These are phyloP conservation scores for Ceratorhiza oryzae-sativae DNA, from an alignment of 1,284 basidiomycete genomes.

Conservation along the genomic window DNA sequence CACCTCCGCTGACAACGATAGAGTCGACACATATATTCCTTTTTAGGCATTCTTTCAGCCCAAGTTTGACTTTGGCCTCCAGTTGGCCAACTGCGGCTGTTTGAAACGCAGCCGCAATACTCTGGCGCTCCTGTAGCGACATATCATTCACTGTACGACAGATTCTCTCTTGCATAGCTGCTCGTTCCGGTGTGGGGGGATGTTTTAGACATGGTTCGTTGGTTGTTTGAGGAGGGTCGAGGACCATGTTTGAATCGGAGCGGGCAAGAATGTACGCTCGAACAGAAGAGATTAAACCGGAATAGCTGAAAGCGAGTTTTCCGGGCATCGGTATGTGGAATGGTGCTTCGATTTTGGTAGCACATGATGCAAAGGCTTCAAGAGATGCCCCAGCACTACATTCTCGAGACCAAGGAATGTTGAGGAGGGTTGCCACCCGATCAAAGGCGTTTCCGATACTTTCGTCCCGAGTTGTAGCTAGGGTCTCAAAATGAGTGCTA, in stretches of 20 bases:
- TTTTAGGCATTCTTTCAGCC: slow-evolving; percentile 58
- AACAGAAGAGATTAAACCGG: slow-evolving; percentile 72
- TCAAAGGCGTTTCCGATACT: slow-evolving; percentile 80
- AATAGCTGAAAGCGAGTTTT: slow-evolving; percentile 75
- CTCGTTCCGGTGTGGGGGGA: slow-evolving; percentile 27
- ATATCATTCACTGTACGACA: slow-evolving; percentile 35
- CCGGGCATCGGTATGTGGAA: slow-evolving; percentile 64
- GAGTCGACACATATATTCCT: slow-evolving; percentile 57
- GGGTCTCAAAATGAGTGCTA: slow-evolving; percentile 65
- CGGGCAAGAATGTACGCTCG: slow-evolving; percentile 43
- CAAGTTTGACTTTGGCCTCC: slow-evolving; percentile 73
- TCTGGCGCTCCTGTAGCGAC: slow-evolving; percentile 42
- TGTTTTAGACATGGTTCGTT: slow-evolving; percentile 7
- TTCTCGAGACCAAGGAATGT: slow-evolving; percentile 62
- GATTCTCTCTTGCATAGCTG: slow-evolving; percentile 39
- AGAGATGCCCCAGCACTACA: slow-evolving; percentile 77
- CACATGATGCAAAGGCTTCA: slow-evolving; percentile 62
- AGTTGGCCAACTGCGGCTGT: slow-evolving; percentile 73
- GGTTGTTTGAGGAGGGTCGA: neutral
- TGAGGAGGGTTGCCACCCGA: slow-evolving; percentile 74
- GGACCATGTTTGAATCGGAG: slow-evolving; percentile 2
- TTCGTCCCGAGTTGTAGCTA: slow-evolving; percentile 79
- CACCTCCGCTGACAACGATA: slow-evolving; percentile 87
- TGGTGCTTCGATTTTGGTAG: slow-evolving; percentile 45
- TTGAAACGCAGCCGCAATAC: slow-evolving; percentile 76